Evolutionary conservation across 1,284 basidiomycete species (phyloP), one percentile per base, ranked within the genome.

Genomic region (Marasmius tenuissimus): DNA sequence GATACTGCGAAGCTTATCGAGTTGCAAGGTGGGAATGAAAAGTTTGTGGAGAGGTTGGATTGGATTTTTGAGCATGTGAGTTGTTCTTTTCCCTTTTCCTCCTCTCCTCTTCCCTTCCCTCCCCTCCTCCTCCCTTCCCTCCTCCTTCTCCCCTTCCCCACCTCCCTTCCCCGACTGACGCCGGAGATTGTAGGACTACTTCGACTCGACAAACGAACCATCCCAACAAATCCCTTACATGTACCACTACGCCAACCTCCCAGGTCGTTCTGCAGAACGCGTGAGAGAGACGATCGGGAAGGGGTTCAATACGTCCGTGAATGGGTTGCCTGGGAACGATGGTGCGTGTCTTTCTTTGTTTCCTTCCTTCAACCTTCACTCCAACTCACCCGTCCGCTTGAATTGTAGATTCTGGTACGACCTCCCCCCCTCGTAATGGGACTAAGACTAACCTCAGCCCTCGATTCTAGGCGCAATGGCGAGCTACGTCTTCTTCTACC

Each of bases 401-500:
- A 20, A 18, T 45, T 33, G 22, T 47, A 50, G 58, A 37, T 52
- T 52, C 33, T n/a, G 53, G 60, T 57, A 61, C 11, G 45, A 11
- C 16, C 11, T 38, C 14, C n/a, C 11, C 18, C 45, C 7, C 37
- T 10, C 12, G 2, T 3, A 18, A n/a, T 3, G 48, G 20, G 27
- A 40, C 48, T 56, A 8, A 60, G 3, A 45, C 34, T 22, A 12
- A 18, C 7, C n/a, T 4, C 50, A 20, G 42, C 42, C 6, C n/a
- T n/a, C n/a, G n/a, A n/a, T n/a, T n/a, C n/a, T 66, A 73, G 88
- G 85, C 48, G 88, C 88, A 0, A 90, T 91, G 89, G 88, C 80
- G 3, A 87, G 86, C 65, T 88, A 86, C 63, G 85, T 81, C 2
- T 76, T 81, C 1, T 89, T 86, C 71, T 85, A 84, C 67, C 77